Base-by-base conservation (phyloP, 2,329 filamentous ascomycete genomes). In the Decorospora gaudefroyi region DNA sequence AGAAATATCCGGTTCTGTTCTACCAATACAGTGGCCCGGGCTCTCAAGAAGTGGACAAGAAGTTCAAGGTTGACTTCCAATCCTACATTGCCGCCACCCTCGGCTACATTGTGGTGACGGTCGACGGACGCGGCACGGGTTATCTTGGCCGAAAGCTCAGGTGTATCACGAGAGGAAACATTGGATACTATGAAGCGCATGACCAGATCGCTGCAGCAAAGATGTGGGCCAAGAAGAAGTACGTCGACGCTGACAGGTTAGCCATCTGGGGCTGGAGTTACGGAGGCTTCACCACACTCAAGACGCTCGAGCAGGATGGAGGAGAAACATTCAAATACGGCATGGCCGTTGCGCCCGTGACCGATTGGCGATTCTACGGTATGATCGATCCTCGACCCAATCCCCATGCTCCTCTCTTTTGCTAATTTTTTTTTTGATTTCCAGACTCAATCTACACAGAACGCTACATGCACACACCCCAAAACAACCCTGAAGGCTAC, bases 201-300 rank as follows among this genome's bases (percentile, higher is more conserved):
- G 93, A 97, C 69, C 93, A 99, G 70, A 97, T 99, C 55, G 87
- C 85, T 17, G 87, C 90, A 1, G 93, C 88, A 3, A 87, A 91
- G 70, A 82, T 87, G 54, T 97, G 90, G 85, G 86, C 87, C 0
- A 75, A 76, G 25, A 92, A 90, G 66, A 72, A 80, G 10, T 97
- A 99, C 69, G 85, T 96, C 10, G 95, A 99, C 67, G 76, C 81
- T 17, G 78, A 83, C 5, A 83, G 88, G 41, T 82, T 99, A 57
- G 91, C 90, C 13, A 95, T 99, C 65, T 99, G 93, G 93, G 93
- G 93, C 33, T 99, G 93, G 93, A 95, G 89, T 52, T 99, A 93
- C 65, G 93, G 93, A 45, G 93, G 93, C 8, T 99, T 95, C 76
- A 88, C 88, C 77, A 89, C 93, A 4, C 80, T 99, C 62, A 99